phyloP scores from a whole-genome alignment of 2,329 filamentous ascomycete species.

The Alternaria longipes region DNA sequence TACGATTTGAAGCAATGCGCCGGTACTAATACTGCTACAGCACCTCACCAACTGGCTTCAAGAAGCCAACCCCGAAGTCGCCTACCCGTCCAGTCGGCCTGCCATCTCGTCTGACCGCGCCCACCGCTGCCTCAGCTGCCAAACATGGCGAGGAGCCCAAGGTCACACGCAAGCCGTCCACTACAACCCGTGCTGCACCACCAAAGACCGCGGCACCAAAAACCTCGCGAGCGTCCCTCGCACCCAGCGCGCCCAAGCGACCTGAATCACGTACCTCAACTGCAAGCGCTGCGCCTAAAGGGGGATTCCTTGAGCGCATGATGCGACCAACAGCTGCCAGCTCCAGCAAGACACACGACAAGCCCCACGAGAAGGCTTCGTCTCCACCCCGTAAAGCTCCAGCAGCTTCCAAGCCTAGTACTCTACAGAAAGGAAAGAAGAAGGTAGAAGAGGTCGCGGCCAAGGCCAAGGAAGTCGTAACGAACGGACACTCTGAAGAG shows the following conservation, averaged over 20 bases:
- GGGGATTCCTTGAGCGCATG: constrained; percentile 81
- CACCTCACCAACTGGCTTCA: constrained; percentile 43
- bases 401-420: constrained; percentile 34
- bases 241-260: constrained; percentile 58
- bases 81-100: constrained; percentile 74
- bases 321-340: constrained; percentile 78
- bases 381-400: constrained; percentile 47
- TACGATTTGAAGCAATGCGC: neutral
- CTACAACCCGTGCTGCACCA: constrained; percentile 46
- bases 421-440: constrained; percentile 48
- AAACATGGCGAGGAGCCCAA: constrained; percentile 60
- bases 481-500: constrained; percentile 33
- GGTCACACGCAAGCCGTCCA: constrained; percentile 50
- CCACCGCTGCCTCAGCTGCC: constrained; percentile 74
- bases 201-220: constrained; percentile 41
- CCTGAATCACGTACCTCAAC: constrained; percentile 59
- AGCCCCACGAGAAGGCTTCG: constrained; percentile 65
- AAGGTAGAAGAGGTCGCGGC: constrained; percentile 47
- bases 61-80: constrained; percentile 61
- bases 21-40: constrained; percentile 20
- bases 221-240: constrained; percentile 50
- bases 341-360: constrained; percentile 67
- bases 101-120: constrained; percentile 72
- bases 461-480: constrained; percentile 48
- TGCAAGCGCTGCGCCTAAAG: constrained; percentile 68